A percentile compares a stretch with the other conserved stretches of the same genome.
Evolutionary conservation across 345 rosid genomes (phyloP).

Genomic region (Citrus sinensis): DVS_A1.0 CM039168.1:29124501-29125000

Average conservation of each 20-base stretch:
- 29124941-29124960: constrained; percentile 24
- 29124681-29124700: constrained; percentile 21
- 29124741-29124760: constrained; percentile 14
- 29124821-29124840: constrained; percentile 24
- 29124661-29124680: constrained; percentile 57
- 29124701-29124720: constrained; percentile 6
- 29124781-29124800: constrained; percentile 34
- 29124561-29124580: neutral
- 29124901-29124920: neutral
- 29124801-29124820: constrained; percentile 53
- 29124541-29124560: no score
- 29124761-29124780: constrained; percentile 27
- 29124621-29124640: constrained; percentile 41
- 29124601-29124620: constrained; percentile 42
- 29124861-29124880: neutral
- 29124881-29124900: neutral
- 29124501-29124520: constrained; percentile 26
- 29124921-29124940: constrained; percentile 9
- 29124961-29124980: constrained; percentile 31
- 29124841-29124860: constrained; percentile 30
- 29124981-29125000: constrained; percentile 30
- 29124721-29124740: constrained; percentile 20
- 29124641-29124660: constrained; percentile 52
- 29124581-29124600: neutral
- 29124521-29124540: no score